These are phyloP conservation scores for Macrocybe sp. DNA, from an alignment of 1,284 basidiomycete species.

Conservation along the genomic window DNA sequence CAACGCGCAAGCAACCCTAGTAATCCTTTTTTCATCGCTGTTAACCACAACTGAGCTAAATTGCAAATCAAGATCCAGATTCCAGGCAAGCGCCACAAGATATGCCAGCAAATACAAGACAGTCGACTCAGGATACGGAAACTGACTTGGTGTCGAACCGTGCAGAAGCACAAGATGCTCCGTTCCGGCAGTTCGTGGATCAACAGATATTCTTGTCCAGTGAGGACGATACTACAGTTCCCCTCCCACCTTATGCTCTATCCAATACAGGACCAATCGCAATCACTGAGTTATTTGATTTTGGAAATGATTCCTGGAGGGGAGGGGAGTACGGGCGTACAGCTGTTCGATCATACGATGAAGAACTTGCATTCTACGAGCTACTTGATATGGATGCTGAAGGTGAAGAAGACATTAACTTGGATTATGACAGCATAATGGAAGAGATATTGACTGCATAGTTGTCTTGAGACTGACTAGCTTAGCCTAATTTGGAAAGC, in stretches of 20 bases:
- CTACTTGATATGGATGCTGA: conserved; percentile 11
- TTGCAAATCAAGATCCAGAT: no score
- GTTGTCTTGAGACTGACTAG: no score
- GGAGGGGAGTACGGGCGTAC: no score
- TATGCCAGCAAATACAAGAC: neutral
- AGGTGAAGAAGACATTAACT: conserved; percentile 6
- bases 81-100: no score
- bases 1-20: neutral
- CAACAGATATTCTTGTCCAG: neutral
- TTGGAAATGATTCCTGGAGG: neutral
- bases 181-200: neutral
- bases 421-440: no score
- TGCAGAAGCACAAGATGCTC: no score
- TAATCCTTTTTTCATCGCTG: neutral
- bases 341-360: neutral
- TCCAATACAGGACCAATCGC: neutral
- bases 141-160: neutral
- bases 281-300: neutral
- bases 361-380: conserved; percentile 12
- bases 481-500: no score
- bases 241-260: neutral
- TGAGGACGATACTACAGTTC: no score
- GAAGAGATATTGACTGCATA: no score
- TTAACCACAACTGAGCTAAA: neutral
- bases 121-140: neutral